phyloP scores from a whole-genome alignment of 108 stramenopile species.

The Cylindrotheca closterium region DNA sequence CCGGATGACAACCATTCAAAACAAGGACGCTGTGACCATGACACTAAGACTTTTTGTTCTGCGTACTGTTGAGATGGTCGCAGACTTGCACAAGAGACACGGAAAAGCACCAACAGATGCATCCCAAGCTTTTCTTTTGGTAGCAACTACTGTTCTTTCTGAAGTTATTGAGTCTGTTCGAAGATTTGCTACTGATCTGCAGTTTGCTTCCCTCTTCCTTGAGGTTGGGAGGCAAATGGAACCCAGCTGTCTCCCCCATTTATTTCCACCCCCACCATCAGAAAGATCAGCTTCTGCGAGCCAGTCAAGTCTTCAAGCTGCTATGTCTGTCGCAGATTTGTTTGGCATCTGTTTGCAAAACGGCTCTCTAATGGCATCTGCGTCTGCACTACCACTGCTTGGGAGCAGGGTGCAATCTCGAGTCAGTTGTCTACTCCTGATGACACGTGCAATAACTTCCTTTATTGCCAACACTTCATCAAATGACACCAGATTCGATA shows the following conservation, averaged over 20 bases:
- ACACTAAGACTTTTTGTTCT: conserved; percentile 26
- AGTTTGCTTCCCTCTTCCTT: conserved; percentile 38
- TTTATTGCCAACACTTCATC: conserved; percentile 20
- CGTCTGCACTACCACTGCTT: conserved; percentile 27
- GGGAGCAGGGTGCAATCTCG: conserved; percentile 19
- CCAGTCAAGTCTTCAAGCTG: too few species aligned
- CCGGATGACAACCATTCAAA: conserved; percentile 15
- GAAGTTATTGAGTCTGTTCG: conserved; percentile 21
- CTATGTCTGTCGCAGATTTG: too few species aligned
- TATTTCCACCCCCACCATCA: conserved; percentile 37
- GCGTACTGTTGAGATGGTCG: conserved; percentile 27
- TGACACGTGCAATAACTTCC: conserved; percentile 13
- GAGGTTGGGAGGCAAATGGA: conserved; percentile 39
- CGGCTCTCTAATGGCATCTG: conserved; percentile 24
- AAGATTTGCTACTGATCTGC: conserved; percentile 22
- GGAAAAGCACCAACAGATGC: conserved; percentile 8
- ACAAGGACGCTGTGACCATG: conserved; percentile 37
- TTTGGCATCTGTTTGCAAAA: conserved; percentile 20
- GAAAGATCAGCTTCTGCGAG: too few species aligned
- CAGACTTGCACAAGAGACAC: conserved; percentile 14
- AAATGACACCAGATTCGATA: conserved; percentile 15
- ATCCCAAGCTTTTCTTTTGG: conserved; percentile 3
- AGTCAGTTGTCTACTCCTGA: conserved; percentile 18
- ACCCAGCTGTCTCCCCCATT: conserved; percentile 23
- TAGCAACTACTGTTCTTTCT: conserved; percentile 13